Percentiles rank a stretch among this genome's conserved stretches.
phyloP scores from a whole-genome alignment of 2,329 filamentous ascomycete genomes.

The Microascus cirrosus region DNA sequence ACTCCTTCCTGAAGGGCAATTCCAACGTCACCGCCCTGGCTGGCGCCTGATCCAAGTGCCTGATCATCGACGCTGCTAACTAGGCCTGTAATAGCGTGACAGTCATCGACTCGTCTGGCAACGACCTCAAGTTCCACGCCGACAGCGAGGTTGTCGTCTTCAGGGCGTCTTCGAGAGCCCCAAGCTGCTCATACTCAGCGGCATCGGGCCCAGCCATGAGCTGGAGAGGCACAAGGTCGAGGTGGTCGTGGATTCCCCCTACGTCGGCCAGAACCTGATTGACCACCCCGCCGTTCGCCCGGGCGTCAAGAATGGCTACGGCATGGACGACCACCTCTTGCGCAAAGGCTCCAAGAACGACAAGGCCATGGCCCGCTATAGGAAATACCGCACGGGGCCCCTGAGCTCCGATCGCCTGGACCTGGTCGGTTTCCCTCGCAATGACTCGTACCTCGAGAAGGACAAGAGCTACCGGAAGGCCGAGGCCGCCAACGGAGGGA shows the following conservation, averaged over 20 bases:
- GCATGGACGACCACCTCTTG: constrained; percentile 27
- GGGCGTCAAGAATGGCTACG: constrained; percentile 26
- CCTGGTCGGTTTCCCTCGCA: constrained; percentile 44
- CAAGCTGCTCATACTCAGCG: constrained; percentile 19
- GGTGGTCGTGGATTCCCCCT: constrained; percentile 26
- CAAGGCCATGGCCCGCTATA: constrained; percentile 22
- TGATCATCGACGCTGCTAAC: constrained; percentile 5
- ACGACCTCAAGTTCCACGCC: constrained; percentile 27
- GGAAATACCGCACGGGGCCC: constrained; percentile 23
- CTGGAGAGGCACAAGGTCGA: constrained; percentile 23
- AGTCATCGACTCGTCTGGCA: constrained; percentile 20
- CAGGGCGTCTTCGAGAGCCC: constrained; percentile 9
- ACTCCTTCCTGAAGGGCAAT: constrained; percentile 30
- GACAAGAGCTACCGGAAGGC: constrained; percentile 31
- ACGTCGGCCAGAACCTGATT: constrained; percentile 35
- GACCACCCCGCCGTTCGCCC: constrained; percentile 36
- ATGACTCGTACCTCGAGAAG: constrained; percentile 40
- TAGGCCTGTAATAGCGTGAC: constrained; percentile 16
- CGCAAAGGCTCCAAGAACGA: constrained; percentile 21
- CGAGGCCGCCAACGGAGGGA: constrained; percentile 27
- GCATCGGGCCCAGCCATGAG: constrained; percentile 19
- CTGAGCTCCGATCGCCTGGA: constrained; percentile 29
- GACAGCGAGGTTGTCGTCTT: constrained; percentile 18
- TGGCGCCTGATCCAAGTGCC: constrained; percentile 13
- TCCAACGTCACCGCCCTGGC: constrained; percentile 28